phyloP scores from a whole-genome alignment of 2,329 filamentous ascomycete genomes.

The Aspergillus sp. region DNA sequence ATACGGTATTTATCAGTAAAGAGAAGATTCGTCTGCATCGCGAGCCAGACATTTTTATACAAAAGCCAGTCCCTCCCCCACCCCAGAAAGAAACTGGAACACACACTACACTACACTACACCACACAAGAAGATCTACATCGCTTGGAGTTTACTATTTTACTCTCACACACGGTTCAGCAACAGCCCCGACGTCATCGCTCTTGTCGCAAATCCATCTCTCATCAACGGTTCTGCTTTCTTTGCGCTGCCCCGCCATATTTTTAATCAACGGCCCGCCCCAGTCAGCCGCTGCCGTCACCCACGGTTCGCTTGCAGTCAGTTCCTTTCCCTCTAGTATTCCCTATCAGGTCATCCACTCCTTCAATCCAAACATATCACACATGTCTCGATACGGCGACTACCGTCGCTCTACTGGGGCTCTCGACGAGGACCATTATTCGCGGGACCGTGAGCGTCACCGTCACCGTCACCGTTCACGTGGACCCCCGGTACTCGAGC shows the following conservation, averaged over 20 bases:
- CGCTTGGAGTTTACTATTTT: no score
- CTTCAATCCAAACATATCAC: background rate
- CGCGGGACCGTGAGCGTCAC: slow-evolving; percentile 48
- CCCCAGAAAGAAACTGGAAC: background rate
- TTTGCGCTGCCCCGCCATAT: slow-evolving; percentile 21
- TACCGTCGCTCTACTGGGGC: slow-evolving; percentile 37
- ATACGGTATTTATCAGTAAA: no score
- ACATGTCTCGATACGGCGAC: slow-evolving; percentile 43
- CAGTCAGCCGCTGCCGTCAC: slow-evolving; percentile 40
- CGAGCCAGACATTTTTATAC: background rate
- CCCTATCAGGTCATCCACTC: slow-evolving; percentile 15
- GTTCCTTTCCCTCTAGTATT: slow-evolving; percentile 7
- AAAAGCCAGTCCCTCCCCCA: background rate
- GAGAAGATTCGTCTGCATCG: background rate
- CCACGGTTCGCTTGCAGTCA: slow-evolving; percentile 33
- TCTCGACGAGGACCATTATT: slow-evolving; percentile 45
- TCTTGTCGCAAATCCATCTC: no score
- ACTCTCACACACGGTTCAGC: background rate
- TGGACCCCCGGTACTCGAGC: slow-evolving; percentile 37
- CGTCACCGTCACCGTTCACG: slow-evolving; percentile 39
- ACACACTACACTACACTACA: no score
- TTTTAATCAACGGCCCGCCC: slow-evolving; percentile 24
- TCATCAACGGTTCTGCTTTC: background rate
- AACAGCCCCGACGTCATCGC: slow-evolving; percentile 2
- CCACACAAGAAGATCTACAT: no score